Evolutionary conservation across 306 rosid genomes (phyloP).

Genomic region (Hippophae rhamnoides): DNA sequence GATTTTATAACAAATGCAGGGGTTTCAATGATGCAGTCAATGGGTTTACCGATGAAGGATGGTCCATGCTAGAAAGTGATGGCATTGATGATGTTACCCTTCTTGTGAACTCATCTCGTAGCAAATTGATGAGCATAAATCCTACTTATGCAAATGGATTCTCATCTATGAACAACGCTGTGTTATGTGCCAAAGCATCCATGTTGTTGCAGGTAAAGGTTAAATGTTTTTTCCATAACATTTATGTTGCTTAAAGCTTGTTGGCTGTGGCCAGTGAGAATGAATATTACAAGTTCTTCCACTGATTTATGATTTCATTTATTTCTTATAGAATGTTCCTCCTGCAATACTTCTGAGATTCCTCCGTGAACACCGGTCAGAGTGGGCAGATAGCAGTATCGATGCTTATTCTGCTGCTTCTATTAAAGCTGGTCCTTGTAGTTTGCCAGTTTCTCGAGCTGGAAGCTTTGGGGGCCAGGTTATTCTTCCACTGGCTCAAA

Average conservation of each 20-base stretch:
- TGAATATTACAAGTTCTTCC: background rate
- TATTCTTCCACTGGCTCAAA: constrained; percentile 93
- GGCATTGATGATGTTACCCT: constrained; percentile 92
- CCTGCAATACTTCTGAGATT: constrained; percentile 92
- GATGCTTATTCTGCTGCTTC: constrained; percentile 97
- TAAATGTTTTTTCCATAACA: background rate
- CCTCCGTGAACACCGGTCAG: constrained; percentile 89
- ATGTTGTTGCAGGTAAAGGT: constrained; percentile 79
- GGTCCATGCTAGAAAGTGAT: constrained; percentile 92
- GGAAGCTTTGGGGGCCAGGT: constrained; percentile 92
- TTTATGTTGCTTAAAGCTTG: background rate
- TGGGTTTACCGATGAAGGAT: constrained; percentile 88
- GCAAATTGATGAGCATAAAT: constrained; percentile 72
- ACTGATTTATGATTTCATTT: constrained; percentile 6
- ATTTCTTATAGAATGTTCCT: constrained; percentile 69
- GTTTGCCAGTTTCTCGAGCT: constrained; percentile 53
- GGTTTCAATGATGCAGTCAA: constrained; percentile 97
- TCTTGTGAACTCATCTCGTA: constrained; percentile 83
- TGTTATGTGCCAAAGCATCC: constrained; percentile 94
- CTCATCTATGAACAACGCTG: constrained; percentile 56
- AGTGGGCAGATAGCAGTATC: constrained; percentile 97
- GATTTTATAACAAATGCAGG: constrained; percentile 28
- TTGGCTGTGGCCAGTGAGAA: background rate
- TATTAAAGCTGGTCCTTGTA: constrained; percentile 77
- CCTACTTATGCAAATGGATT: constrained; percentile 63